A percentile compares a stretch with the other conserved stretches of the same genome.
These are phyloP conservation scores for Hypoxylon rubiginosum DNA, from an alignment of 2,329 filamentous ascomycete species.

Conservation along the genomic window DNA sequence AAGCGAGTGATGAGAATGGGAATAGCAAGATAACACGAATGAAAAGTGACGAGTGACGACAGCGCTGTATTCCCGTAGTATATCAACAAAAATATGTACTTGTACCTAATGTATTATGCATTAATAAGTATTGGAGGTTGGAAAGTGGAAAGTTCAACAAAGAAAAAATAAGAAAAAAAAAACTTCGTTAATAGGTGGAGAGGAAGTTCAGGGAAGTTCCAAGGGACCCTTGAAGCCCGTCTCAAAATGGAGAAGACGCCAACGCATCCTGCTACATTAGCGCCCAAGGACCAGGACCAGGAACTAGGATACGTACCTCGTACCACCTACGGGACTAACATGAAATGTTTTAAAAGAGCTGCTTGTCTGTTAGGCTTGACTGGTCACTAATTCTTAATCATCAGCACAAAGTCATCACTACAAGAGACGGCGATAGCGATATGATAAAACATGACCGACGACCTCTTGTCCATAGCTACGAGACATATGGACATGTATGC, in stretches of 20 bases:
- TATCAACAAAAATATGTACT: conserved; percentile 34
- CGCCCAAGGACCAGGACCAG: conserved; percentile 33
- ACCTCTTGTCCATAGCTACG: neutral
- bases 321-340: conserved; percentile 6
- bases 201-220: conserved; percentile 17
- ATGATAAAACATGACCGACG: neutral
- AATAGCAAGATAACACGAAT: conserved; percentile 13
- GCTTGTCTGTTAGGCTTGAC: conserved; percentile 8
- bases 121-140: conserved; percentile 25
- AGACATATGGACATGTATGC: conserved; percentile 19
- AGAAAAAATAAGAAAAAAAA: conserved; percentile 37
- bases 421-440: conserved; percentile 4
- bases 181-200: conserved; percentile 37
- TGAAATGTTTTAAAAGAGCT: too few relatives aligned
- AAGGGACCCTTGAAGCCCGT: conserved; percentile 36
- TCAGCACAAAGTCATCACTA: too few relatives aligned
- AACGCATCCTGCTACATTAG: conserved; percentile 41
- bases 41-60: conserved; percentile 17
- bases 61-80: conserved; percentile 1
- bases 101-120: conserved; percentile 26
- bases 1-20: conserved; percentile 22
- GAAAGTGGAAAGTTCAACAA: conserved; percentile 27
- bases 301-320: conserved; percentile 30
- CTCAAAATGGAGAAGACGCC: conserved; percentile 22
- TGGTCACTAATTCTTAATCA: conserved; percentile 15